Base-by-base conservation (phyloP, 148 eudicot species). In the Nepenthes mirabilis region DNA sequence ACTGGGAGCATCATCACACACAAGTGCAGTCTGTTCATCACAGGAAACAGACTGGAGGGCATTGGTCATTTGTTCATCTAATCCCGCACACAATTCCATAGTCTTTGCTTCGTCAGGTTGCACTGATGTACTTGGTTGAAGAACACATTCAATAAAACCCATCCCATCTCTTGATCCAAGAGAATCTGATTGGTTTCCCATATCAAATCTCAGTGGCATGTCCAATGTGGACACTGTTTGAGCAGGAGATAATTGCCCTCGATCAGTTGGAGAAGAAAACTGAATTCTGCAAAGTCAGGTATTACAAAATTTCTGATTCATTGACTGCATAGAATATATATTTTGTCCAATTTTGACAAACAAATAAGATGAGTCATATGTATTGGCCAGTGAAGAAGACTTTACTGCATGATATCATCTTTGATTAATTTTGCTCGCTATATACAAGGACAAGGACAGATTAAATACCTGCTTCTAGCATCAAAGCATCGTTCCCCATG, bases 391-490 rank as follows among this genome's bases (percentile, higher is more conserved):
- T 23, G 23, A 23, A 23, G 0, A 23, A 23, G 23, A 23, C 23
- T 23, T 23, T 23, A 23, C 23, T 23, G 23, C 23, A 23, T 23
- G 23, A 23, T 23, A 23, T 23, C 23, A 23, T 23, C 23, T 23
- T 23, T 23, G 23, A 23, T 23, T 23, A 23, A 23, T 23, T 23
- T 23, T 23, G 23, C 23, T 23, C 23, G 23, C 23, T 23, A 23
- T 0, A 23, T 23, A 23, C 23, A 23, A 23, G 23, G 23, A 23
- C 23, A 23, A 32, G 56, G 47, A 6, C 13, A 2, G 37, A 11
- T 12, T 23, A 23, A 40, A 49, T 88, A 93, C 98, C 98, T 86
- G 76, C 61, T 68, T 67, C 74, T 74, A 57, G n/a, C 58, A 72
- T 68, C 77, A 56, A 73, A 61, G 56, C 54, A 55, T 57, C 81